Evolutionary conservation across 2,329 filamentous ascomycete genomes (phyloP).

Genomic region (Didymella segeticola): DNA sequence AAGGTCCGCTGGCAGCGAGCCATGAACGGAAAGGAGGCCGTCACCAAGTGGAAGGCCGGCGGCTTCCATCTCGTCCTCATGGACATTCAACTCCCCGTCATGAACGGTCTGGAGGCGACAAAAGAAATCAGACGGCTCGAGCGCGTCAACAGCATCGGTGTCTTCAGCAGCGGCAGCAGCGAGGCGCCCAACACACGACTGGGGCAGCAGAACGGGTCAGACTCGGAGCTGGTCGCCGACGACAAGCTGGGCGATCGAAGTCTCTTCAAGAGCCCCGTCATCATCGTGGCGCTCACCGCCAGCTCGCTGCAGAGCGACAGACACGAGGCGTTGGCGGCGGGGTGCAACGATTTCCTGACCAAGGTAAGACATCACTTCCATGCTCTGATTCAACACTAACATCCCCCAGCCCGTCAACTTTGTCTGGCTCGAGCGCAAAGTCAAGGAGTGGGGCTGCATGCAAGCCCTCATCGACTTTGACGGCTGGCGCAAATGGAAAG

Average conservation of each 20-base stretch:
- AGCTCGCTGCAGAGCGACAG: slow-evolving; percentile 94
- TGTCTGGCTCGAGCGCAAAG: slow-evolving; percentile 95
- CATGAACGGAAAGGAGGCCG: slow-evolving; percentile 91
- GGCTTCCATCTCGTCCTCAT: slow-evolving; percentile 97
- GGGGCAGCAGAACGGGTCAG: slow-evolving; percentile 48
- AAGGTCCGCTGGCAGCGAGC: slow-evolving; percentile 98
- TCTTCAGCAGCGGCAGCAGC: slow-evolving; percentile 70
- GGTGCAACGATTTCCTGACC: slow-evolving; percentile 97
- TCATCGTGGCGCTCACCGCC: slow-evolving; percentile 95
- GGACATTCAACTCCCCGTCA: slow-evolving; percentile 97
- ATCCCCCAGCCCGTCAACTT: slow-evolving; percentile 84
- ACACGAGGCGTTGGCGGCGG: slow-evolving; percentile 91
- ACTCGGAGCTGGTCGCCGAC: slow-evolving; percentile 59
- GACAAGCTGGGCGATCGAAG: slow-evolving; percentile 71
- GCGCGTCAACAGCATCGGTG: slow-evolving; percentile 88
- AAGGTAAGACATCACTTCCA: slow-evolving; percentile 67
- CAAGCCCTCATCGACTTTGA: slow-evolving; percentile 98
- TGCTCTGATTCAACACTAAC: slow-evolving; percentile 24
- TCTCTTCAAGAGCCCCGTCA: slow-evolving; percentile 94
- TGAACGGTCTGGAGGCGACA: slow-evolving; percentile 94
- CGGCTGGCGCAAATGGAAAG: slow-evolving; percentile 97
- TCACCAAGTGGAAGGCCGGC: slow-evolving; percentile 88
- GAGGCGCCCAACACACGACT: slow-evolving; percentile 41
- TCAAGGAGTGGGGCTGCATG: slow-evolving; percentile 99
- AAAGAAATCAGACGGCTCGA: slow-evolving; percentile 92